Evolutionary conservation across 192 early-diverging fungal genomes (phyloP), one percentile per base, ranked within the genome.

Genomic region (Backusella morwellensis): DNA sequence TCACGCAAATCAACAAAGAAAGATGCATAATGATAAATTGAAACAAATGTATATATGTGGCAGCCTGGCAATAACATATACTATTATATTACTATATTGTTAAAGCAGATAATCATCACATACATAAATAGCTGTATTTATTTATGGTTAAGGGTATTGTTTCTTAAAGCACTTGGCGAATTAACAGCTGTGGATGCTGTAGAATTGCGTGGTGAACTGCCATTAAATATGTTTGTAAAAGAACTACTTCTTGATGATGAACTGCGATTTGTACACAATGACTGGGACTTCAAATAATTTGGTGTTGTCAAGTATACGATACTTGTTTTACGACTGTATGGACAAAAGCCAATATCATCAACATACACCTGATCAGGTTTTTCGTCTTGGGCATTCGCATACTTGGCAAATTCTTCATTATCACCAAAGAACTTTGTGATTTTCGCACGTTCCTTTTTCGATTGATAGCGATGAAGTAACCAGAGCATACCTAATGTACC

Each of bases 381-480:
- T 11, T 68, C 41, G 36, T 74, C 66, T n/a, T 74, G 63, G 4
- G 67, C 12, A 42, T 73, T 54, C 4, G 80, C 80, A 52, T 75
- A 67, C 14, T 66, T 81, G 35, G 72, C 73, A 66, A 81, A 81
- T 32, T 75, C 66, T 7, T 83, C 75, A 15, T 80, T 73, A 23
- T 78, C 54, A 15, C 72, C 82, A 75, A 80, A 83, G 42, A 83
- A 83, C 12, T 68, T 67, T 9, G 38, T 26, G 9, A 80, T 77
- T 47, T 83, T 83, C 52, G 73, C 76, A 66, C 77, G 82, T 41
- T 83, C 82, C 36, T 77, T 79, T 26, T 66, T 63, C 21, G 82
- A 77, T 54, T 83, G 82, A 54, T 76, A 83, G 6, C 82, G 78
- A 40, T 83, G 82, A 29, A 83, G 72, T 26, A 80, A n/a, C 78